A percentile compares a stretch with the other conserved stretches of the same genome.
Conservation (phyloP, 257 asterid genomes). For the Ocimum tenuiflorum region DNA sequence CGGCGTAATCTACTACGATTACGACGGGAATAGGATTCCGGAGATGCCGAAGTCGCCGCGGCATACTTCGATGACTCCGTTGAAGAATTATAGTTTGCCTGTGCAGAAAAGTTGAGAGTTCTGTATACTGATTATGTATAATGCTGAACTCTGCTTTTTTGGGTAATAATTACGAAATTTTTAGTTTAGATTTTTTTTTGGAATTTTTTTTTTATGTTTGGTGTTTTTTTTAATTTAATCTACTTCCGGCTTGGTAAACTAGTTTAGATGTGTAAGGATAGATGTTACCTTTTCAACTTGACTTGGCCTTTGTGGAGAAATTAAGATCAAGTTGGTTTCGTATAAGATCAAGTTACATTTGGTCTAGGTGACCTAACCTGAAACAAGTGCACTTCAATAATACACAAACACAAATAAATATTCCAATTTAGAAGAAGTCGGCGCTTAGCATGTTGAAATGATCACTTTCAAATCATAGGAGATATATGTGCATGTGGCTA, state of each 20-base stretch:
- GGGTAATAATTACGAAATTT: background rate
- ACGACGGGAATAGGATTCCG: conserved; percentile 53
- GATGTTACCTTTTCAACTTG: background rate
- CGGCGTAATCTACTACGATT: conserved; percentile 64
- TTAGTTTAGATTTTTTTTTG: background rate
- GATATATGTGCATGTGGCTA: too few relatives aligned
- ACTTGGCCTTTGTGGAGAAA: background rate
- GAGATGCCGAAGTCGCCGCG: conserved; percentile 84
- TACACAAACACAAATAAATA: too few relatives aligned
- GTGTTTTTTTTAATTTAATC: too few relatives aligned
- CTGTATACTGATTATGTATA: background rate
- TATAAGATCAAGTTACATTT: too few relatives aligned
- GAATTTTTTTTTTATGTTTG: background rate
- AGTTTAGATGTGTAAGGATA: background rate
- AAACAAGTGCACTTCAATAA: too few relatives aligned
- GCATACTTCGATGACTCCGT: conserved; percentile 30
- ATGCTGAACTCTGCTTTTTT: background rate
- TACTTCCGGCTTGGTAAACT: background rate
- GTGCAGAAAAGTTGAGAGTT: conserved; percentile 9
- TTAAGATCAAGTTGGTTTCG: too few relatives aligned
- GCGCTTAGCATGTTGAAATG: too few relatives aligned
- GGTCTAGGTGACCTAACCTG: too few relatives aligned
- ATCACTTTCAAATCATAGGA: too few relatives aligned
- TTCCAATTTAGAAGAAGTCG: too few relatives aligned
- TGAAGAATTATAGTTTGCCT: conserved; percentile 29